A percentile compares a stretch with the other conserved stretches of the same genome.
phyloP scores from a whole-genome alignment of 202 grass and related monocot genomes.

The Brachypodium distachyon region DNA sequence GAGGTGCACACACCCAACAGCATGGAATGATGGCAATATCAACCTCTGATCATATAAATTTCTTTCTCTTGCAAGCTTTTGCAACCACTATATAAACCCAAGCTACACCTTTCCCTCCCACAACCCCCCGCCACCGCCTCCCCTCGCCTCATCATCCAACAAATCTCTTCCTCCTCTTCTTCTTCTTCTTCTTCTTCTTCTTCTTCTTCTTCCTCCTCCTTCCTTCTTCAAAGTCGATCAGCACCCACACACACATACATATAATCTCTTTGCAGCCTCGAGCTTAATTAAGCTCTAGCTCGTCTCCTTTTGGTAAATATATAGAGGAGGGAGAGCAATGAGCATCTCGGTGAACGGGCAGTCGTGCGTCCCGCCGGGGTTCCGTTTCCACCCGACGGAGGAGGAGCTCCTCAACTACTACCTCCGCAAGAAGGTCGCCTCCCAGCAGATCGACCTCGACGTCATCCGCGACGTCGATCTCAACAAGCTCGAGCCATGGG shows the following conservation, averaged over 20 bases:
- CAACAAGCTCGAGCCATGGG: conserved; percentile 99
- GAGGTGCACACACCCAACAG: conserved; percentile 7
- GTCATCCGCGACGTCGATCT: conserved; percentile 96
- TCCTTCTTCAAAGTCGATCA: too few relatives aligned
- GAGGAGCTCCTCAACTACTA: conserved; percentile 96
- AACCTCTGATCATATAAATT: conserved; percentile 10
- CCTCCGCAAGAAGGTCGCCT: conserved; percentile 81
- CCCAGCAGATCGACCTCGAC: conserved; percentile 90
- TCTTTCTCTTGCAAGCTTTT: too few relatives aligned
- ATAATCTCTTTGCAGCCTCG: too few relatives aligned
- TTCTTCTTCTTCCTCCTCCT: too few relatives aligned
- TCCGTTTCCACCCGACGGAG: conserved; percentile 97
- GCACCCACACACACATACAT: too few relatives aligned
- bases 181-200: too few relatives aligned
- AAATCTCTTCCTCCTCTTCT: not conserved
- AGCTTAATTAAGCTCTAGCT: too few relatives aligned
- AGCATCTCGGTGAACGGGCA: conserved; percentile 93
- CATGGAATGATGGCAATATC: conserved; percentile 48
- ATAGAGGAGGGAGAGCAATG: conserved; percentile 32
- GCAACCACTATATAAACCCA: conserved; percentile 46
- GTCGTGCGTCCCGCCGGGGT: conserved; percentile 91
- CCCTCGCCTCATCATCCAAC: too few relatives aligned
- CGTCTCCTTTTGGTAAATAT: too few relatives aligned
- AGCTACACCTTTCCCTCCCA: conserved; percentile 28
- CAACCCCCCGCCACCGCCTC: not conserved